phyloP scores from a whole-genome alignment of 2,329 filamentous ascomycete species.

The Ophiosphaerella herpotricha region DNA sequence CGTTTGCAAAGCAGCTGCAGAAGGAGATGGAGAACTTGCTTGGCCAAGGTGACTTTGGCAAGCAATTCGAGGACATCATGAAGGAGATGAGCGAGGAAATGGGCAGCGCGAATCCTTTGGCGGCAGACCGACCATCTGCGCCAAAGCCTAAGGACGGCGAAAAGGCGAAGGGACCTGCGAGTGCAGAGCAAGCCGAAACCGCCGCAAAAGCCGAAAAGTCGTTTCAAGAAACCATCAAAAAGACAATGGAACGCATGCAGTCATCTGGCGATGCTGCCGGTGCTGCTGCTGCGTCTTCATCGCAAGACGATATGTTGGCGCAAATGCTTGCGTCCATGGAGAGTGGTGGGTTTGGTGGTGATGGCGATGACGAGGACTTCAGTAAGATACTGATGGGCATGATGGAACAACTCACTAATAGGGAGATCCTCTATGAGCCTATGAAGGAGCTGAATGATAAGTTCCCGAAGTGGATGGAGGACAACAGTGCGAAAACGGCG shows the following conservation, averaged over 20 bases:
- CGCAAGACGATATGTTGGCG: constrained; percentile 77
- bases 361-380: constrained; percentile 76
- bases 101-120: constrained; percentile 26
- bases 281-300: constrained; percentile 69
- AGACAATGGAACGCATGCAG: constrained; percentile 96
- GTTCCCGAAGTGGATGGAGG: constrained; percentile 85
- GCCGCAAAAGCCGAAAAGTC: constrained; percentile 61
- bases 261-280: constrained; percentile 84
- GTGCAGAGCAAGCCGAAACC: constrained; percentile 12
- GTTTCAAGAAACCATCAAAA: constrained; percentile 91
- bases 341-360: constrained; percentile 59
- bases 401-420: constrained; percentile 99
- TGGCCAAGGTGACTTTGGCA: constrained; percentile 73
- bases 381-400: constrained; percentile 94
- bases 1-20: constrained; percentile 85
- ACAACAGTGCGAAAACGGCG: constrained; percentile 69
- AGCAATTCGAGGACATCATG: constrained; percentile 78
- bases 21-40: constrained; percentile 86
- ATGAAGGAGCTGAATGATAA: constrained; percentile 97
- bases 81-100: constrained; percentile 64
- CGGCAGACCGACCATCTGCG: constrained; percentile 34
- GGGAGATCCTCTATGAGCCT: constrained; percentile 96
- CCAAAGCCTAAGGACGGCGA: constrained; percentile 17
- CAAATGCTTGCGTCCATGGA: constrained; percentile 91
- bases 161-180: constrained; percentile 10